Percentiles rank a stretch among this genome's conserved stretches.
Evolutionary conservation across 129 eudicot genomes (phyloP).

Genomic region (Solidago caesia): DNA sequence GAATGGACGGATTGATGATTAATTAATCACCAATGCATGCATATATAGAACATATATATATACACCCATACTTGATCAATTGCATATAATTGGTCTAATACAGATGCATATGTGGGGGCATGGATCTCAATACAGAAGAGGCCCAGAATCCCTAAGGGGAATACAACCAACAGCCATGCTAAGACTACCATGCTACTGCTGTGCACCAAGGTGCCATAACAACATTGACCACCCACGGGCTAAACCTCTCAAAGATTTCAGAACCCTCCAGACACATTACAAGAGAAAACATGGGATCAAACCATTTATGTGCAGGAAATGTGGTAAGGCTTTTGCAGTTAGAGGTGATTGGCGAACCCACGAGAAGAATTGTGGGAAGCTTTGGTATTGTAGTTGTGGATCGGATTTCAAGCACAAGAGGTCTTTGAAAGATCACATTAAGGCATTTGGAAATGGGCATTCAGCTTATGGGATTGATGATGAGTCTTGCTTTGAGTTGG

Average conservation of each 20-base stretch:
- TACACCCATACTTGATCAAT: background rate
- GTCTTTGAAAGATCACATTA: conserved; percentile 77
- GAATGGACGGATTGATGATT: no score
- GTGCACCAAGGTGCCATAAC: conserved; percentile 81
- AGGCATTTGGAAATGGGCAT: conserved; percentile 83
- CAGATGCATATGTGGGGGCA: conserved; percentile 99
- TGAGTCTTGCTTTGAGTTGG: conserved; percentile 49
- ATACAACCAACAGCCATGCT: conserved; percentile 94
- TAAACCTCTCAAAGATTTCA: conserved; percentile 84
- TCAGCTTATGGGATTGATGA: conserved; percentile 64
- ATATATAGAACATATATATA: background rate
- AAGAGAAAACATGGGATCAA: conserved; percentile 85
- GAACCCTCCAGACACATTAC: conserved; percentile 94
- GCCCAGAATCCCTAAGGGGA: conserved; percentile 80
- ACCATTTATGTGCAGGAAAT: conserved; percentile 82
- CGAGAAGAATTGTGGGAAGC: conserved; percentile 88
- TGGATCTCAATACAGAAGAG: conserved; percentile 92
- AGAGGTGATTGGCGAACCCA: conserved; percentile 94
- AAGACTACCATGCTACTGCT: conserved; percentile 84
- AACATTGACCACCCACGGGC: conserved; percentile 89
- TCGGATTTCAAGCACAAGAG: conserved; percentile 92
- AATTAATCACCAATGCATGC: no score
- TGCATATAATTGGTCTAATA: conserved; percentile 3
- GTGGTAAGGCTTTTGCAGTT: conserved; percentile 82
- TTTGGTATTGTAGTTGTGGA: conserved; percentile 87